Base-by-base conservation (phyloP, 2,329 filamentous ascomycete species). In the Verticillium zaregamsianum region DNA sequence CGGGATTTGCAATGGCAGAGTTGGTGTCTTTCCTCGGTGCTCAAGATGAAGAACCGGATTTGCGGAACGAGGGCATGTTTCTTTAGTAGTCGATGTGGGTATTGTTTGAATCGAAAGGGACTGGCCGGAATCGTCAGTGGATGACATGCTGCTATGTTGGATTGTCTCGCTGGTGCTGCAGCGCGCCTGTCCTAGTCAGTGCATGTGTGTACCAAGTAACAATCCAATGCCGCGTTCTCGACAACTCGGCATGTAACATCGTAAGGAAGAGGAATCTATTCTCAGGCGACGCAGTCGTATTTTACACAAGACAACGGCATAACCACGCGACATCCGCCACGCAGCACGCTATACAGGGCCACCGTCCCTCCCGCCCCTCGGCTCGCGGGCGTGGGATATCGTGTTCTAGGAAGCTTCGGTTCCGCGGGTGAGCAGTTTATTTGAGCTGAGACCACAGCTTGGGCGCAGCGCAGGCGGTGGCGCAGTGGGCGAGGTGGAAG, bases 401-500 rank as follows among this genome's bases (percentile, higher is more conserved):
- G 31, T 37, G 25, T 17, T 32, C 23, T 20, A 58, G 23, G 39
- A 58, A 58, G 23, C 20, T 17, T 25, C 14, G 20, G 23, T 28
- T 31, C 23, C 25, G 39, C 23, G 20, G 12, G 57, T 39, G 57
- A 49, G 52, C 52, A 20, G 64, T 81, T 86, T 96, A 98, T 86
- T 94, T 96, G 77, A 98, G 90, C 79, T 88, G 82, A 68, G 89
- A 86, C 87, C 92, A 99, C 73, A 99, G 90, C 89, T 97, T 97
- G 73, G 94, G 93, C 61, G 95, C 95, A 66, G 95, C 94, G 77
- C 95, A 99, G 76, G 90, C 83, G 72, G 87, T 91, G 67, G 94
- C 92, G 83, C 95, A 99, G 86, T 98, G 95, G 72, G 91, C 89
- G 72, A 99, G 91, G 81, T 99, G 94, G 90, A 99, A 99, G 85